These are phyloP conservation scores for Tieghemiomyces parasiticus DNA, from an alignment of 192 early-diverging fungal genomes.

Conservation along the genomic window DNA sequence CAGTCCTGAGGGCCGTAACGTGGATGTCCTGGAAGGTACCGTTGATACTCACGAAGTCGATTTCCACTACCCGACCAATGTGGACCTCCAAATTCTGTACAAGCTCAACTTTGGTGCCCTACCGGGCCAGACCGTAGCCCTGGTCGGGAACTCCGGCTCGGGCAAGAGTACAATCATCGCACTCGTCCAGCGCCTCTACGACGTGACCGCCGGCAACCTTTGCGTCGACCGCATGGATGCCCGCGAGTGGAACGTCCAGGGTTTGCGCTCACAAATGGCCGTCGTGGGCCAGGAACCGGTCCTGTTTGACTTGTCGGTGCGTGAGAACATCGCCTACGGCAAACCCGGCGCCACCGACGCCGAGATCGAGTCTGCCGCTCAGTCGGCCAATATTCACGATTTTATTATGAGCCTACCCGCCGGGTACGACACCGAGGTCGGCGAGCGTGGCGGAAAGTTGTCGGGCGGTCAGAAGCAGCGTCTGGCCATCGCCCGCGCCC, in stretches of 20 bases:
- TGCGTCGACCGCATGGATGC: constrained; percentile 43
- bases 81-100: constrained; percentile 38
- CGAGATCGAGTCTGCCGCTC: constrained; percentile 40
- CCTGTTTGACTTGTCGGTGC: constrained; percentile 74
- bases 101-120: constrained; percentile 31
- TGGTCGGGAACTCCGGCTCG: constrained; percentile 76
- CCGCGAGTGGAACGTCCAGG: constrained; percentile 40
- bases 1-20: constrained; percentile 20
- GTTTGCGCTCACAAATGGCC: constrained; percentile 56
- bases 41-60: constrained; percentile 17
- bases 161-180: constrained; percentile 62
- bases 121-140: constrained; percentile 60
- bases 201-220: constrained; percentile 38
- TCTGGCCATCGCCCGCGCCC: constrained; percentile 54
- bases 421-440: constrained; percentile 49
- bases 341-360: constrained; percentile 29
- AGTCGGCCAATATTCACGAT: constrained; percentile 42
- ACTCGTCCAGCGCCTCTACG: constrained; percentile 69
- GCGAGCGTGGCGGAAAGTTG: constrained; percentile 45
- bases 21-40: constrained; percentile 9
- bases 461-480: constrained; percentile 57
- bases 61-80: constrained; percentile 55
- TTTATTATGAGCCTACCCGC: constrained; percentile 36
- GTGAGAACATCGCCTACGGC: constrained; percentile 79
- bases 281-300: constrained; percentile 88